These are phyloP conservation scores for Solanum pinnatisectum DNA, from an alignment of 257 asterid genomes.

Conservation along the genomic window DNA sequence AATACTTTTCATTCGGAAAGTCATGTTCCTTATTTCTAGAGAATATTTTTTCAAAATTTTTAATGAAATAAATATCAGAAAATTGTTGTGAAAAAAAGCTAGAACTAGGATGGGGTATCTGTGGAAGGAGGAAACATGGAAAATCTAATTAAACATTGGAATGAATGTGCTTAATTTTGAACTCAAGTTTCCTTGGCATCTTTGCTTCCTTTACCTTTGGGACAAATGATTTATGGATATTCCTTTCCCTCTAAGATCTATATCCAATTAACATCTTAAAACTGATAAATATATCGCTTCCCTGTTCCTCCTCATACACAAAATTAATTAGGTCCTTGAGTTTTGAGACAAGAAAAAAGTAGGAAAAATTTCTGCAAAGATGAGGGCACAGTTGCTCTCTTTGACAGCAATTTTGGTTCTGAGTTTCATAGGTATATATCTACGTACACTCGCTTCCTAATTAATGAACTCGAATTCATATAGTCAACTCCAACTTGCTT, in stretches of 20 bases:
- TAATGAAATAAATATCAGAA: accelerated
- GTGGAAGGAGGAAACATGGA: not conserved
- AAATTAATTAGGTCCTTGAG: not conserved
- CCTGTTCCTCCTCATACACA: not conserved
- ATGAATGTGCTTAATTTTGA: not conserved
- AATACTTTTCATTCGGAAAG: not conserved
- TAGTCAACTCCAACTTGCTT: not conserved
- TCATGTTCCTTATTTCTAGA: too few relatives aligned
- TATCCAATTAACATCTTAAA: not conserved
- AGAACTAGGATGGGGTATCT: not conserved
- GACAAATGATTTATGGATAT: not conserved
- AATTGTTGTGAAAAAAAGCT: not conserved
- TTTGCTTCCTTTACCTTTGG: not conserved
- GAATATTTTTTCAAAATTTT: too few relatives aligned
- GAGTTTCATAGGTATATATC: constrained; percentile 28
- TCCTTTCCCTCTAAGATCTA: not conserved
- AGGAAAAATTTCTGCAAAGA: not conserved
- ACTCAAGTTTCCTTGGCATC: not conserved
- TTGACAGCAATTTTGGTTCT: constrained; percentile 18
- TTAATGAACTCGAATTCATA: not conserved
- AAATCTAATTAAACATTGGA: not conserved
- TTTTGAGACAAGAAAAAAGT: not conserved
- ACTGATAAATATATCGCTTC: not conserved
- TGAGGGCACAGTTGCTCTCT: constrained; percentile 18
- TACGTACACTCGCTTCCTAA: not conserved